Percentiles rank a stretch among this genome's conserved stretches.
These are phyloP conservation scores for Cucumis melo DNA, from an alignment of 306 rosid species.

Conservation along the genomic window DNA sequence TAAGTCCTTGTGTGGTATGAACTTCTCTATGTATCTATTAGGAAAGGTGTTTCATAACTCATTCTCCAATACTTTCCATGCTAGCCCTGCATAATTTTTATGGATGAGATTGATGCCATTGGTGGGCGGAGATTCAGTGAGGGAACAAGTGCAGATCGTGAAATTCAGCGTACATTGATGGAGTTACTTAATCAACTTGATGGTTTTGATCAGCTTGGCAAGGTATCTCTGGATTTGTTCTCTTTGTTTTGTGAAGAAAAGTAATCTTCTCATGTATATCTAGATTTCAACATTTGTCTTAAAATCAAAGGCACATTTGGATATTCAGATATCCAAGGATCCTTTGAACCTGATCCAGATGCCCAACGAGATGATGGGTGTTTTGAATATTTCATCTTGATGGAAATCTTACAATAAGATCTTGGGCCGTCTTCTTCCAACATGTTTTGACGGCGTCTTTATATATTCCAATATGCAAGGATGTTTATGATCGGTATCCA, in stretches of 20 bases:
- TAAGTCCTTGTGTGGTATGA: constrained; percentile 13
- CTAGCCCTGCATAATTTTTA: constrained; percentile 97
- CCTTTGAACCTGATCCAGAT: not conserved
- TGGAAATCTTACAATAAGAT: not conserved
- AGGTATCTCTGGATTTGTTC: constrained; percentile 32
- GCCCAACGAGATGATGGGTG: not conserved
- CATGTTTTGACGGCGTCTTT: not conserved
- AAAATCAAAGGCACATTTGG: not conserved
- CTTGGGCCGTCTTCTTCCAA: not conserved
- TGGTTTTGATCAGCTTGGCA: constrained; percentile 96
- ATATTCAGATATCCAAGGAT: not conserved
- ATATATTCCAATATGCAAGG: not conserved
- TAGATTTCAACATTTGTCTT: not conserved
- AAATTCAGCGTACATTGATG: constrained; percentile 93
- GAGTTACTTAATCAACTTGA: constrained; percentile 94
- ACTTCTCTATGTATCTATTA: not conserved
- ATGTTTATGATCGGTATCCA: not conserved
- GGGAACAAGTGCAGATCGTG: constrained; percentile 99
- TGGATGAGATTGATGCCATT: constrained; percentile 99
- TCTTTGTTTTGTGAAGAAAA: not conserved
- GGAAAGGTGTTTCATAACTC: constrained; percentile 7
- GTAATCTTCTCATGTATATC: not conserved
- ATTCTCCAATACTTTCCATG: constrained; percentile 4
- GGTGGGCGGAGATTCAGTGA: constrained; percentile 97
- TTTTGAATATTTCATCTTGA: not conserved